Evolutionary conservation across 495 filamentous ascomycete species (phyloP), one percentile per base, ranked within the genome.

Genomic region (Aspergillus heteromorphus): DNA sequence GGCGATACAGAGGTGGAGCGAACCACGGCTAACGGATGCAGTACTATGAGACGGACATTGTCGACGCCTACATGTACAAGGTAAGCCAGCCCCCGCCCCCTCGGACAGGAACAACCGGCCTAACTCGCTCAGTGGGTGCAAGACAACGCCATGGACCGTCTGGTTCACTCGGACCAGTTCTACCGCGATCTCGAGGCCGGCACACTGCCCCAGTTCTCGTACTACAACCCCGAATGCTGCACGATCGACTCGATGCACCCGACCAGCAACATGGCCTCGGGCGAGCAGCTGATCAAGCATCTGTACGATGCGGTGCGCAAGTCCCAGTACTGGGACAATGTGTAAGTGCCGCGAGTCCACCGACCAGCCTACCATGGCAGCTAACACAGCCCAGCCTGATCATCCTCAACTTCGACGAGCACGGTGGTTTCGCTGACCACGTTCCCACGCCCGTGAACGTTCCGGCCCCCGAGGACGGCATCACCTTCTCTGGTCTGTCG

Each of bases 181-280:
- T 77, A 73, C 56, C 63, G 57, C 13, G 76, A 79, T 51, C 67
- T 75, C 7, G 65, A 70, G 47, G 65, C 71, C 9, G 76, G 74
- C 16, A 77, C 65, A 0, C 65, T 77, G 13, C 72, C 76, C 14
- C 59, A 65, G 8, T 72, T 77, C 60, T 76, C 70, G 0, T 77
- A 76, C 59, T 68, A 76, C 67, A 79, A 79, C 63, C 74, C 75
- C 0, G 70, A 73, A 43, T 77, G 75, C 65, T 79, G 74, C 63
- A 62, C 56, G 20, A 68, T 73, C 21, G 69, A 69, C 40, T 75
- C 72, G 7, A 73, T 77, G 66, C 74, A 78, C 56, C 75, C 73
- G 2, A 69, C 69, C 13, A 70, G 66, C 31, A 70, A 66, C 54
- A 73, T 74, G 65, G 70, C 67, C 4, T 57, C 68, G 2, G 76